phyloP scores from a whole-genome alignment of 2,329 filamentous ascomycete species.

The Alternaria sp. region DNA sequence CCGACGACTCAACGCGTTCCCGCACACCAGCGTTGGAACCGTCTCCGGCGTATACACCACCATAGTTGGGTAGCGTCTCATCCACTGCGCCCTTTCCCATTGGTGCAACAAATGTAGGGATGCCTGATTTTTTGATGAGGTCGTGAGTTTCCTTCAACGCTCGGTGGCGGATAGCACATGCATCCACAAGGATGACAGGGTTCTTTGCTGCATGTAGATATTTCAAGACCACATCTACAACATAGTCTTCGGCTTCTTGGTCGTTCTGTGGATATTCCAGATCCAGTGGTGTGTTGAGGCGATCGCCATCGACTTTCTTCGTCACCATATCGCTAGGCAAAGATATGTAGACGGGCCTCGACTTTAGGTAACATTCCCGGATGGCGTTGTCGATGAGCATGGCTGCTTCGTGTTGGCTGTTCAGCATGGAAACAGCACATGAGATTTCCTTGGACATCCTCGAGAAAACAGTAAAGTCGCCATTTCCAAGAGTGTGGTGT shows the following conservation, averaged over 20 bases:
- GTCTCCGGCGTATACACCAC: slow-evolving; percentile 84
- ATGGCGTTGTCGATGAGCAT: slow-evolving; percentile 80
- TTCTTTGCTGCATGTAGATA: slow-evolving; percentile 76
- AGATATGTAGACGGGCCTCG: slow-evolving; percentile 83
- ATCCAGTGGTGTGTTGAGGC: slow-evolving; percentile 75
- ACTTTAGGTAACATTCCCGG: slow-evolving; percentile 75
- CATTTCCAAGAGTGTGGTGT: slow-evolving; percentile 59
- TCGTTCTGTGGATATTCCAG: slow-evolving; percentile 71
- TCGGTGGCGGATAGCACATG: slow-evolving; percentile 80
- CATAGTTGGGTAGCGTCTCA: slow-evolving; percentile 77
- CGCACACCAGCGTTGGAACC: slow-evolving; percentile 73
- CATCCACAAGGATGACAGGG: slow-evolving; percentile 82
- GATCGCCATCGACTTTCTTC: slow-evolving; percentile 76
- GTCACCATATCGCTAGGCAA: slow-evolving; percentile 82
- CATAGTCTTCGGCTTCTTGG: slow-evolving; percentile 76
- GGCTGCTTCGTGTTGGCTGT: slow-evolving; percentile 73
- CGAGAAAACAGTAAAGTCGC: slow-evolving; percentile 83
- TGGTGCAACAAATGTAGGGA: slow-evolving; percentile 86
- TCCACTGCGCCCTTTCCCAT: slow-evolving; percentile 89
- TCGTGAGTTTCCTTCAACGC: slow-evolving; percentile 76
- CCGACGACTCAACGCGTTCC: slow-evolving; percentile 71
- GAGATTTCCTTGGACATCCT: slow-evolving; percentile 79
- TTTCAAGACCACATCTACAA: slow-evolving; percentile 80
- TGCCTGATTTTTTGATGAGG: slow-evolving; percentile 73
- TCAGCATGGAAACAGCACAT: slow-evolving; percentile 74